Conservation (phyloP, 2,329 filamentous ascomycete species). For the Penicillium concentricum region DNA sequence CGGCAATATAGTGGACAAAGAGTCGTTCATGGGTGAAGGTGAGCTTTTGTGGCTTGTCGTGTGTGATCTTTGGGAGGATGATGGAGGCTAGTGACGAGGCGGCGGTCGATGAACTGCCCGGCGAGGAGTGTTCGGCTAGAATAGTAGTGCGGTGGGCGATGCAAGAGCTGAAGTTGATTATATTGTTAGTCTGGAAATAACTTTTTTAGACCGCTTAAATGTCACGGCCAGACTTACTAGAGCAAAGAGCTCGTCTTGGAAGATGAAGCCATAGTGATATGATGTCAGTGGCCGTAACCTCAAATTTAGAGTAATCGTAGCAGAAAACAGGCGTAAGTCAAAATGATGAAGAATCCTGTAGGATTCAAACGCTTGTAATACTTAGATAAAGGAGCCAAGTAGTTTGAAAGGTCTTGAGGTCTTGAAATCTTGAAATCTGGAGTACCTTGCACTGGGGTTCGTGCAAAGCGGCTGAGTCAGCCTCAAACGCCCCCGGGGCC, state of each 20-base stretch:
- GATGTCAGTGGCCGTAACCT: background rate
- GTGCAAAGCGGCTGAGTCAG: background rate
- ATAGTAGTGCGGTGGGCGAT: slow-evolving; percentile 93
- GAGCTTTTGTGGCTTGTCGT: slow-evolving; percentile 76
- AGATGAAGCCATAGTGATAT: slow-evolving; percentile 64
- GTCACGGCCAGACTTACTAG: slow-evolving; percentile 59
- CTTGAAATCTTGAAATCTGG: background rate
- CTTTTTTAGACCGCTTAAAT: background rate
- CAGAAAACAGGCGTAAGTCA: background rate
- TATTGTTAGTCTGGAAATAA: background rate
- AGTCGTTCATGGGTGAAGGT: slow-evolving; percentile 90
- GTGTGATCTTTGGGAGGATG: slow-evolving; percentile 91
- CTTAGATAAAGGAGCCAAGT: background rate
- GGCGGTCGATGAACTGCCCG: slow-evolving; percentile 77
- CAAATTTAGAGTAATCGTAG: background rate
- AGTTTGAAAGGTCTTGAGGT: background rate
- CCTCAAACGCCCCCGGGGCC: background rate
- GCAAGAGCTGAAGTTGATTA: slow-evolving; percentile 65
- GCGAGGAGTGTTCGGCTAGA: slow-evolving; percentile 86
- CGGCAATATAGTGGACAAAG: slow-evolving; percentile 94
- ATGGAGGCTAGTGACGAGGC: slow-evolving; percentile 87
- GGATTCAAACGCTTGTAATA: background rate
- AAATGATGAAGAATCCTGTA: background rate
- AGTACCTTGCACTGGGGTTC: background rate
- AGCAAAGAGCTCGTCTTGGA: slow-evolving; percentile 69